Base-by-base conservation (phyloP, 1,139 yeast species). In the Lodderomyces margitis region DNA sequence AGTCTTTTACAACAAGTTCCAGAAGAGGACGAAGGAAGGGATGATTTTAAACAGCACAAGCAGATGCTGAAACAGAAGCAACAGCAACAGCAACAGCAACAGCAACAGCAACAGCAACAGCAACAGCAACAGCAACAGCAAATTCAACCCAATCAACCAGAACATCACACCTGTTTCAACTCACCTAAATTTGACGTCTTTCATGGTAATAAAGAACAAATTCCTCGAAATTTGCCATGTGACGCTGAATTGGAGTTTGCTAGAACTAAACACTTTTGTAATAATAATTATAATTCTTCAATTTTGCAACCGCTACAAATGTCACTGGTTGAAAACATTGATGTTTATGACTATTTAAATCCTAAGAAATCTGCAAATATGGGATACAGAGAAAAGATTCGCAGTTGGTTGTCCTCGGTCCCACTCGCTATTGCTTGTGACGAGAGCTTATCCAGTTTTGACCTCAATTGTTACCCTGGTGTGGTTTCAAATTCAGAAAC, bases 381-480 rank as follows among this genome's bases (percentile, higher is more conserved):
- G 87, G 68, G 77, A 1, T 74, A 70, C 41, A 64, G 59, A 36
- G 91, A 83, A 50, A 83, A 83, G 53, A 84, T 84, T 0, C 65
- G 66, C 34, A 62, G 58, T 6, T 84, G 92, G 94, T 70, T 84
- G 27, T 60, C 64, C 5, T 64, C 67, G 16, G 70, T 83, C 3
- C 89, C 89, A 1, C 42, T 36, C 19, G 58, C 71, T 21, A 61
- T 55, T 17, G 23, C 21, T 11, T 21, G n/a, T 33, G 34, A 38
- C 19, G 17, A 31, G 7, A 37, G 34, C 16, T n/a, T 14, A 15
- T 30, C 36, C 23, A 28, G 51, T 5, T 19, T 19, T 14, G 42
- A 44, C 15, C 42, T 51, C 35, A 61, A 68, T 12, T 77, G 83
- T 46, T 79, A 68, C 45, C 75, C 81, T 0, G 81, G 75, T 0